Percentiles rank a stretch among this genome's conserved stretches.
These are phyloP conservation scores for Graphiopsis chlorocephala DNA, from an alignment of 2,329 filamentous ascomycete genomes.

Conservation along the genomic window DNA sequence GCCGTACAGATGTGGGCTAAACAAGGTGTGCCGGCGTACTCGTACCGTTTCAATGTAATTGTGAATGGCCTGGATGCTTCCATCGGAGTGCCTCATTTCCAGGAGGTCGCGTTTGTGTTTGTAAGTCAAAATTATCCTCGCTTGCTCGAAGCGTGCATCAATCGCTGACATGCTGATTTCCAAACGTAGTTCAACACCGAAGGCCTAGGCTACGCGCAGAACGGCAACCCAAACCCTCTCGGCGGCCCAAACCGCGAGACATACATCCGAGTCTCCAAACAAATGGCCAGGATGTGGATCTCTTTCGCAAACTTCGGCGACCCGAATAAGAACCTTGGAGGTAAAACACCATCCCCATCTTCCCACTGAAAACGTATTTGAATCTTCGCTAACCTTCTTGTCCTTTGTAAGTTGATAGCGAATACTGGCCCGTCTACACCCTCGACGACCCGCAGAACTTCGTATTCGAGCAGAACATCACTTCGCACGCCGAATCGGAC, in stretches of 20 bases:
- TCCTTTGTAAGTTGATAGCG: constrained; percentile 17
- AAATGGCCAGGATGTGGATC: constrained; percentile 54
- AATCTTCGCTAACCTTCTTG: constrained; percentile 21
- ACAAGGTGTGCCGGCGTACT: constrained; percentile 28
- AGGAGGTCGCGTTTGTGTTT: constrained; percentile 56
- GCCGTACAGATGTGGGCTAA: constrained; percentile 24
- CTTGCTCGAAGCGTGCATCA: too few relatives aligned
- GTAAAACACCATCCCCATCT: constrained; percentile 7
- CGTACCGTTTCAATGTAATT: constrained; percentile 47
- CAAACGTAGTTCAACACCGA: constrained; percentile 42
- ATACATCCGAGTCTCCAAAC: constrained; percentile 43
- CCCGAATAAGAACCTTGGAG: constrained; percentile 36
- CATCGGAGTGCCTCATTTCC: constrained; percentile 40
- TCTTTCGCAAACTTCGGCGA: constrained; percentile 48
- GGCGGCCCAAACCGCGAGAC: constrained; percentile 31
- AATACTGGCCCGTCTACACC: constrained; percentile 43
- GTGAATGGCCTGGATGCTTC: constrained; percentile 30
- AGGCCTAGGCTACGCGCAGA: constrained; percentile 48
- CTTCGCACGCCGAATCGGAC: constrained; percentile 40
- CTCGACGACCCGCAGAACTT: constrained; percentile 37
- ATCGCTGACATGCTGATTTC: too few relatives aligned
- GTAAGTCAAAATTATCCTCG: background rate
- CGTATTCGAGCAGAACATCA: constrained; percentile 47
- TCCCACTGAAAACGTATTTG: constrained; percentile 17
- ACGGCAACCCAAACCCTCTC: constrained; percentile 27